Conservation (phyloP, 2,329 filamentous ascomycete genomes). For the Orbilia oligospora region DNA sequence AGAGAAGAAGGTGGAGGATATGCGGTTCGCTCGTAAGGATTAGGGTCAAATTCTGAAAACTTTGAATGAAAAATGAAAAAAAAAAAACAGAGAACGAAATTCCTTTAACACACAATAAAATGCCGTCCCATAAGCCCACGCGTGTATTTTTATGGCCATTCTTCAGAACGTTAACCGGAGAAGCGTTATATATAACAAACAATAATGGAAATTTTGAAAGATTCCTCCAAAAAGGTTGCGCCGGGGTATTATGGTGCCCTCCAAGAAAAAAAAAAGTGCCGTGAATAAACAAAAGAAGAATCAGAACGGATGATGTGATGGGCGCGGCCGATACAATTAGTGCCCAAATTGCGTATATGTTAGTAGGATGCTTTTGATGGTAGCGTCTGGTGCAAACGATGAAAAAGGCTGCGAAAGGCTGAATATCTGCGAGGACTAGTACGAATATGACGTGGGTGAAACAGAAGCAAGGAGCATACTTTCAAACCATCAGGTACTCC, state of each 20-base stretch:
- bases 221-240: constrained; percentile 47
- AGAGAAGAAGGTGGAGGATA: neutral
- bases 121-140: constrained; percentile 9
- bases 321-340: constrained; percentile 7
- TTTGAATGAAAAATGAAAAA: neutral
- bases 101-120: neutral
- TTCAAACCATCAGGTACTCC: constrained; percentile 59
- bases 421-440: neutral
- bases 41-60: neutral
- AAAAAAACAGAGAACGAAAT: neutral
- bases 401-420: neutral
- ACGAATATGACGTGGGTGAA: constrained; percentile 9
- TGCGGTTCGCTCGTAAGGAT: neutral
- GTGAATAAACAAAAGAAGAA: constrained; percentile 14
- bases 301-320: neutral
- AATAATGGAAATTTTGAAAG: neutral
- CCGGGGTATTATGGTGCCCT: constrained; percentile 60
- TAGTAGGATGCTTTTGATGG: constrained; percentile 2
- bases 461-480: constrained; percentile 4
- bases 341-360: neutral
- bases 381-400: neutral
- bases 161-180: constrained; percentile 1
- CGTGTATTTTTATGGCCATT: constrained; percentile 19
- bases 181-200: constrained; percentile 4
- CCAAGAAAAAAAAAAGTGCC: constrained; percentile 40